Percentiles rank a stretch among this genome's conserved stretches.
Evolutionary conservation across 2,329 filamentous ascomycete genomes (phyloP).

Genomic region (Penicillium sp.): DNA sequence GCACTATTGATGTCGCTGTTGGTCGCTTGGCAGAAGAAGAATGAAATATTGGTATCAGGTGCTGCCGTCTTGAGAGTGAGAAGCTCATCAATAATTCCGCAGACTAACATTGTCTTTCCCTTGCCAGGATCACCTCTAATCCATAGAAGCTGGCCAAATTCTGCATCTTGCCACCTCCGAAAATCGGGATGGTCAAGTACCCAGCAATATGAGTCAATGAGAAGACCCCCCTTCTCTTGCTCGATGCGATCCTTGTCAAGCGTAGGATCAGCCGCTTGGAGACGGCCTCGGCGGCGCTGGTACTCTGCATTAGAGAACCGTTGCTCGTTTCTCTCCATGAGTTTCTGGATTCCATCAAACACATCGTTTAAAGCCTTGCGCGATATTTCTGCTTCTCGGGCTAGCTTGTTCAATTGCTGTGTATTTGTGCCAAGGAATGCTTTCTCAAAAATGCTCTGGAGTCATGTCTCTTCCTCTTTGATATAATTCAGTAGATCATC

Average conservation of each 20-base stretch:
- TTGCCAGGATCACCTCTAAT: not conserved
- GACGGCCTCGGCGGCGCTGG: not conserved
- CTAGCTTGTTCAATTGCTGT: not conserved
- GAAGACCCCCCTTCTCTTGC: not conserved
- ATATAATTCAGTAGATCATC: not conserved
- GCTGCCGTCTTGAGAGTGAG: too few species aligned
- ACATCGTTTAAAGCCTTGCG: not conserved
- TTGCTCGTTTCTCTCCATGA: not conserved
- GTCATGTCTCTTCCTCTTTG: not conserved
- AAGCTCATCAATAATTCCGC: not conserved
- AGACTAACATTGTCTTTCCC: not conserved
- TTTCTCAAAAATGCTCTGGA: too few species aligned
- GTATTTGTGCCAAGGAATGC: too few species aligned
- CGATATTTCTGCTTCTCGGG: not conserved
- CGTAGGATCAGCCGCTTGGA: not conserved
- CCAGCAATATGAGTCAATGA: not conserved
- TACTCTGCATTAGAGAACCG: not conserved
- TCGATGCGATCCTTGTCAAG: not conserved
- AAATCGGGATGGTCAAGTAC: not conserved
- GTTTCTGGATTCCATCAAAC: not conserved
- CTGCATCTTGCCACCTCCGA: not conserved
- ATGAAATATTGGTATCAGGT: not conserved
- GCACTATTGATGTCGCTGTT: constrained; percentile 40
- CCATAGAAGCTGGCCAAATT: not conserved
- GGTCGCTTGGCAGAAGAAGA: constrained; percentile 43